Base-by-base conservation (phyloP, 306 rosid genomes). In the Cucurbita pepo region DNA sequence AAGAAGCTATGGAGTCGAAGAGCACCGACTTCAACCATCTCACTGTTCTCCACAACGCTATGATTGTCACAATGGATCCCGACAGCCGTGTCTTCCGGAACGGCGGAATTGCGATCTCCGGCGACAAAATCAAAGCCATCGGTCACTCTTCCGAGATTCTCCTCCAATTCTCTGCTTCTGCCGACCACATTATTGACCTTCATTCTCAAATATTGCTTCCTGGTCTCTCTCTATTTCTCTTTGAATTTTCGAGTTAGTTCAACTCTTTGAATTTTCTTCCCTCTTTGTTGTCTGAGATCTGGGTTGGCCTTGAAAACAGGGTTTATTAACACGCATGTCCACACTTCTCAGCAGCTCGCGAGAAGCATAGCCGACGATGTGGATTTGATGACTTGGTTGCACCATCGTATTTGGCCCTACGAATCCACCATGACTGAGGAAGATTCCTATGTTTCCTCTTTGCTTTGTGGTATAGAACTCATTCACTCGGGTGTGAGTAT, bases 281-380 rank as follows among this genome's bases (percentile, higher is more conserved):
- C 1, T 5, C 19, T 59, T 60, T 10, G 70, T 41, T 64, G 16
- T 64, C 71, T 64, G 52, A 64, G 36, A 40, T 64, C 52, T 64
- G 30, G 52, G 18, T 64, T 10, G 52, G 12, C 69, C 47, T 61
- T 16, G 6, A 18, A 63, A n/a, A 19, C 56, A 88, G 96, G 96
- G 76, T 77, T 91, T 9, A 82, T 92, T 69, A 89, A 92, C 79
- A 92, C 87, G 40, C 96, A 92, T 72, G 97, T 92, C 37, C 97
- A 92, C 69, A 83, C 85, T 4, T 92, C 95, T 56, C 96, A 92
- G 71, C 96, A 92, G 71, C 86, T 89, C 7, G 97, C 76, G 3
- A 83, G 97, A 74, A 94, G 97, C 79, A 89, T 92, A 10, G 96
- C 96, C 0, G 97, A 92, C n/a, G 97, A 92, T 47, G 97, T 92